These are phyloP conservation scores for Phytophthora pini DNA, from an alignment of 352 stramenopile genomes.

Conservation along the genomic window DNA sequence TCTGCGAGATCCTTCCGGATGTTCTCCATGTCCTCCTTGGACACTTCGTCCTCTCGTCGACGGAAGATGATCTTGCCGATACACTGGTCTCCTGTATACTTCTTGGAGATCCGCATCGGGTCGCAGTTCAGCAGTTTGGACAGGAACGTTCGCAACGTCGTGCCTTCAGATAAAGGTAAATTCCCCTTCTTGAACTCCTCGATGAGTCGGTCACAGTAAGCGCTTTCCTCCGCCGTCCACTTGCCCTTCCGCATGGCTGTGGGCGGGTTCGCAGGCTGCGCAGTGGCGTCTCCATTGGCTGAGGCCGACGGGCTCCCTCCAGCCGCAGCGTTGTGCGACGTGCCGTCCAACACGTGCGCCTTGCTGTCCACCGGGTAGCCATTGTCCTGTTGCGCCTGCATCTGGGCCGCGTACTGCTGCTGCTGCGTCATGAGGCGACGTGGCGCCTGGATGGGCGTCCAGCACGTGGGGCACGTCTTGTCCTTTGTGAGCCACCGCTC, in stretches of 20 bases:
- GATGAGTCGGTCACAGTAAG: slow-evolving; percentile 97
- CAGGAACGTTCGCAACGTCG: slow-evolving; percentile 97
- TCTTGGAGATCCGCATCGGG: slow-evolving; percentile 99
- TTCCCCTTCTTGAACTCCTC: slow-evolving; percentile 98
- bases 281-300: slow-evolving; percentile 7
- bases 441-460: slow-evolving; percentile 70
- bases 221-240: slow-evolving; percentile 97
- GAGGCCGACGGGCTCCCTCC: slow-evolving; percentile 7
- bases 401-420: slow-evolving; percentile 24
- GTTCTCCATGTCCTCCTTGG: slow-evolving; percentile 79
- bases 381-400: slow-evolving; percentile 9
- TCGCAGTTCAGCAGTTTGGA: slow-evolving; percentile 98
- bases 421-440: slow-evolving; percentile 48
- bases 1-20: slow-evolving; percentile 86
- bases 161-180: slow-evolving; percentile 96
- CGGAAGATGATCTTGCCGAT: slow-evolving; percentile 96
- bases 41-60: slow-evolving; percentile 73
- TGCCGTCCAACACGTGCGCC: slow-evolving; percentile 28
- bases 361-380: slow-evolving; percentile 32
- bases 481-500: slow-evolving; percentile 77
- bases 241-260: slow-evolving; percentile 92
- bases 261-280: slow-evolving; percentile 10
- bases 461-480: slow-evolving; percentile 81
- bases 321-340: slow-evolving; percentile 9
- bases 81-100: slow-evolving; percentile 98